Base-by-base conservation (phyloP, 768 basidiomycete genomes). In the Mycena belliarum region DNA sequence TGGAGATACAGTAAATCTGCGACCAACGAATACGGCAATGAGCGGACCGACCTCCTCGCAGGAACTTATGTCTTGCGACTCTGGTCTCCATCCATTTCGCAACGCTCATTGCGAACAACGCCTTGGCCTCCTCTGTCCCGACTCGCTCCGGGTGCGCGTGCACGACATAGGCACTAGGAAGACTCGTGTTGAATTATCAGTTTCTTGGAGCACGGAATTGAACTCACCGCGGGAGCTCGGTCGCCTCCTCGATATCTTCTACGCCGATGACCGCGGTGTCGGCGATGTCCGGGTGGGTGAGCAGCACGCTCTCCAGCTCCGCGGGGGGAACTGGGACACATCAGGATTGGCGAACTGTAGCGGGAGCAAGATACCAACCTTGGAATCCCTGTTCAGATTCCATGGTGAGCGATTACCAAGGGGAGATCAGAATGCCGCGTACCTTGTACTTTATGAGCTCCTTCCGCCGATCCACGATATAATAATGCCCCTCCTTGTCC, bases 221-320 rank as follows among this genome's bases (percentile, higher is more conserved):
- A 41, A 54, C 76, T 44, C 33, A 84, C 82, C 85, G 75, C 5
- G 88, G 89, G 3, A 88, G 72, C 66, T 91, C 89, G 8, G 88
- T 86, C 4, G 78, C 81, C 45, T 84, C 75, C 33, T 75, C 72
- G 20, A 76, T 69, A 49, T 67, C 71, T 6, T 76, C 72, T 2
- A 87, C 64, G 0, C 86, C 84, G 25, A 87, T 79, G 20, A 89
- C 86, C 8, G 77, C 85, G 1, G 74, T 78, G 53, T 89, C 87
- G 1, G 75, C 79, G 10, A 89, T 72, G 0, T 78, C 73, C 1
- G 79, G 77, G 57, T 85, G 80, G 25, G 76, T 76, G 4, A 86
- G 69, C 2, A 87, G 72, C 0, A 83, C 61, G 16, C 76, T 72
- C 62, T 87, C 85, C 3, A 87, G 72, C 52, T 87, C 85, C 32